Evolutionary conservation across 306 rosid genomes (phyloP).

Genomic region (Acacia confusa): DNA sequence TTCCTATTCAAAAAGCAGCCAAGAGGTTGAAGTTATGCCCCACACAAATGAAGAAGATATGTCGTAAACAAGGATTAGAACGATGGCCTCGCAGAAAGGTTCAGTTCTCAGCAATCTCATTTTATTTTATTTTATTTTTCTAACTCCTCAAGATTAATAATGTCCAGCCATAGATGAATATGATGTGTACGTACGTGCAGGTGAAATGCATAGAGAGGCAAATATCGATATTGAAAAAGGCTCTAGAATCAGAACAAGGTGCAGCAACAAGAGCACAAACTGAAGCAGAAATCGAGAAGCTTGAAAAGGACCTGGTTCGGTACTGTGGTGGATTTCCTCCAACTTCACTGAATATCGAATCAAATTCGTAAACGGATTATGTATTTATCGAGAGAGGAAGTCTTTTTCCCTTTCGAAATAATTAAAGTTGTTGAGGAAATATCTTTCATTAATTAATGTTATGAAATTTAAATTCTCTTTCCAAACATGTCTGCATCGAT

Average conservation of each 20-base stretch:
- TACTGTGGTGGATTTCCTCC: slow-evolving; percentile 45
- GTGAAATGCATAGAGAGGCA: slow-evolving; percentile 54
- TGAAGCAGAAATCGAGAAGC: slow-evolving; percentile 50
- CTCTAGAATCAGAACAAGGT: slow-evolving; percentile 27
- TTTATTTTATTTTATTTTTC: neutral
- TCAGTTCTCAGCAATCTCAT: neutral
- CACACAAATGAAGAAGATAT: slow-evolving; percentile 69
- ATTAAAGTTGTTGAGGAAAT: neutral
- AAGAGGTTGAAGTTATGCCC: slow-evolving; percentile 46
- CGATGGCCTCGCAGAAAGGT: slow-evolving; percentile 84
- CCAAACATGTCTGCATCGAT: neutral
- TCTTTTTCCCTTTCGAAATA: neutral
- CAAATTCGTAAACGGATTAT: neutral
- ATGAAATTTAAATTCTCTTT: neutral
- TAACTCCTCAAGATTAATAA: neutral
- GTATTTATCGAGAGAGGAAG: neutral
- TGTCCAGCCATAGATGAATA: neutral
- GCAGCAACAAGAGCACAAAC: slow-evolving; percentile 38
- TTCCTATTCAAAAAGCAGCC: slow-evolving; percentile 63
- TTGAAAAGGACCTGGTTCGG: slow-evolving; percentile 37
- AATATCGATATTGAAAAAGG: slow-evolving; percentile 29
- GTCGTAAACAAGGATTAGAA: slow-evolving; percentile 49
- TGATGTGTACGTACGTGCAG: slow-evolving; percentile 4
- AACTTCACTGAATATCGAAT: slow-evolving; percentile 12
- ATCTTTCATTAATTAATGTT: neutral